Evolutionary conservation across 73 alveolate genomes (phyloP).

Genomic region (Paramecium bursaria): DNA sequence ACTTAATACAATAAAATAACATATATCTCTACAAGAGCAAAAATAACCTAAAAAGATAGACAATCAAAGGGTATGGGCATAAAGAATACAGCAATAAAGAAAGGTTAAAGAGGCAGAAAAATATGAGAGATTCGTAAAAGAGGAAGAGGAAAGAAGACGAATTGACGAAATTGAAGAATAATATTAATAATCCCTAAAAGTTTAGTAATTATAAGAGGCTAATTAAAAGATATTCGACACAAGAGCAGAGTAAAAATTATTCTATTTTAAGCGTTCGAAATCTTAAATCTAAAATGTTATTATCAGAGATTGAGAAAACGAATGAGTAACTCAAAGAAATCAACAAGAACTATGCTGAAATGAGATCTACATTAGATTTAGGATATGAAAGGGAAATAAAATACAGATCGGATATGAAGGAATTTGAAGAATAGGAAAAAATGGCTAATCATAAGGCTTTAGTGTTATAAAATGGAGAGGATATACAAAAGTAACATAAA

Average conservation of each 20-base stretch:
- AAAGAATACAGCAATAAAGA: slow-evolving; percentile 47
- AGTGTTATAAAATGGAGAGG: neutral
- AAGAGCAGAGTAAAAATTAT: slow-evolving; percentile 41
- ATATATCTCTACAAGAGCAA: neutral
- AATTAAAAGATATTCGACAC: slow-evolving; percentile 19
- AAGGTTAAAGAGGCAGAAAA: slow-evolving; percentile 28
- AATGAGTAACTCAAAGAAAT: neutral
- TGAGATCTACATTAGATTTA: neutral
- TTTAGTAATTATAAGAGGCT: neutral
- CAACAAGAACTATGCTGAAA: neutral
- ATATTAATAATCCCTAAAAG: neutral
- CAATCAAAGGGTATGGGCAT: slow-evolving; percentile 55
- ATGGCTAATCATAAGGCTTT: neutral
- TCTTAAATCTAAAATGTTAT: slow-evolving; percentile 16
- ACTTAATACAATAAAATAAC: slow-evolving; percentile 13
- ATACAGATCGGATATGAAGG: neutral
- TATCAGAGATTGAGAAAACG: slow-evolving; percentile 24
- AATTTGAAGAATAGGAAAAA: slow-evolving; percentile 6
- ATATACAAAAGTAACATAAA: neutral
- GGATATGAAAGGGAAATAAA: neutral
- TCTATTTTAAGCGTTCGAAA: slow-evolving; percentile 21
- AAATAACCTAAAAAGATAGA: neutral
- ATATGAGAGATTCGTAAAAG: neutral
- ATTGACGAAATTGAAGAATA: slow-evolving; percentile 30
- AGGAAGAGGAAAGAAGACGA: slow-evolving; percentile 43